Base-by-base conservation (phyloP, 371 early-diverging fungal species). In the Mucor mucedo region DNA sequence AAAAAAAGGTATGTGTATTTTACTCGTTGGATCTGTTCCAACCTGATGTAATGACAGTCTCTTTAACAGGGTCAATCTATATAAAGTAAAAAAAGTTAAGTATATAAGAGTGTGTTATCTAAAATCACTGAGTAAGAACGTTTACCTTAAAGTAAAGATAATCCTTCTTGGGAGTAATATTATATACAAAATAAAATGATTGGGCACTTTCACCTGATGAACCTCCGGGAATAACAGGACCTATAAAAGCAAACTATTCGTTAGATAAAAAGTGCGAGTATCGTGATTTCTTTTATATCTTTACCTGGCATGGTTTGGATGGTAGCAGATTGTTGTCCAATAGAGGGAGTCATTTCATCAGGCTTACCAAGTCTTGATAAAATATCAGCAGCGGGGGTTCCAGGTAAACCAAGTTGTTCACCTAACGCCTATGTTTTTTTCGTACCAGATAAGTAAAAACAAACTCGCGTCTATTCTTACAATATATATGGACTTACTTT, bases 131-230 rank as follows among this genome's bases (percentile, higher is more conserved):
- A 39, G 27, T n/a, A n/a, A n/a, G 4, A 0, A 8, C 9, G 4
- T 39, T 49, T 64, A 64, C 73, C 66, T 74, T 78, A 59, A 87
- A 88, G 65, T 78, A 86, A 30, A 86, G 68, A 58, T 82, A 89
- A 44, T 85, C 83, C 52, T 87, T 80, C 55, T 81, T 82, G 14
- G 83, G 84, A 29, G 80, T 55, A 84, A 87, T 78, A 44, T 87
- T 72, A 70, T 89, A 89, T 41, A 86, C 68, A 52, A 87, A 72
- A 59, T 84, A 84, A 38, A 45, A 73, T 5, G 70, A 44, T 45
- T 55, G 65, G 6, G 35, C 10, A 35, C 29, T 58, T 40, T 49
- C 35, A 5, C 48, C 58, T 57, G 67, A 38, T 39, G 64, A 49
- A 32, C 41, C 58, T 40, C 55, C 28, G 10, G 70, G 70, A 32